A percentile compares a stretch with the other conserved stretches of the same genome.
Evolutionary conservation across 805 yeast species (phyloP).

Genomic region (Monosporozyma servazzii): DNA sequence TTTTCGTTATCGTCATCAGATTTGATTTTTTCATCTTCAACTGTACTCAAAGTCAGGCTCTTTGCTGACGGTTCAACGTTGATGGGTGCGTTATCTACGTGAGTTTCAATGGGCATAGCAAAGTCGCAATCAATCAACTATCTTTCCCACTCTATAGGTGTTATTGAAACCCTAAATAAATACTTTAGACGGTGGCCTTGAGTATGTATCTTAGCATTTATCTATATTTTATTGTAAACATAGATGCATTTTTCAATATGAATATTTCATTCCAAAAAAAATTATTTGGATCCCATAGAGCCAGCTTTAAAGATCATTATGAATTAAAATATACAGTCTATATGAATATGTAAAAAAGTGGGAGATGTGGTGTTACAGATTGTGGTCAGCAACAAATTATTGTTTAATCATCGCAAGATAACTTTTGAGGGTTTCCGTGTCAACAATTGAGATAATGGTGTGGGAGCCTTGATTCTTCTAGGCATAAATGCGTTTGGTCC

Average conservation of each 20-base stretch:
- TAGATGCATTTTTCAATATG: not conserved
- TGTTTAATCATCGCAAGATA: not conserved
- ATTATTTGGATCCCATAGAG: not conserved
- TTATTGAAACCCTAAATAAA: not conserved
- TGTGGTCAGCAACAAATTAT: not conserved
- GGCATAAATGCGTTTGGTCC: not conserved
- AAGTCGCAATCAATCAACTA: not conserved
- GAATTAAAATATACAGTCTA: not conserved
- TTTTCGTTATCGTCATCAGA: not conserved
- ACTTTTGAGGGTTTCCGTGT: conserved; percentile 1
- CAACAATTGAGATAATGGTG: conserved; percentile 16
- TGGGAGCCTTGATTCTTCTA: conserved; percentile 14
- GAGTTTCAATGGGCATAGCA: not conserved
- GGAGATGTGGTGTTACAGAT: not conserved
- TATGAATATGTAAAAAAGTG: not conserved
- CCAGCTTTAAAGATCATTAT: not conserved
- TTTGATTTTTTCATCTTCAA: not conserved
- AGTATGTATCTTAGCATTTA: too few species aligned
- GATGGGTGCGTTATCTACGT: not conserved
- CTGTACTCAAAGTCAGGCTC: not conserved
- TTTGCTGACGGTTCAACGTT: not conserved
- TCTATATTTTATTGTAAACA: too few species aligned
- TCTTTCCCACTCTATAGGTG: not conserved
- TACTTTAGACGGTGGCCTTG: not conserved
- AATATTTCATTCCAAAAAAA: not conserved